Conservation (phyloP, 306 rosid genomes). For the Prinsepia uniflora region DNA sequence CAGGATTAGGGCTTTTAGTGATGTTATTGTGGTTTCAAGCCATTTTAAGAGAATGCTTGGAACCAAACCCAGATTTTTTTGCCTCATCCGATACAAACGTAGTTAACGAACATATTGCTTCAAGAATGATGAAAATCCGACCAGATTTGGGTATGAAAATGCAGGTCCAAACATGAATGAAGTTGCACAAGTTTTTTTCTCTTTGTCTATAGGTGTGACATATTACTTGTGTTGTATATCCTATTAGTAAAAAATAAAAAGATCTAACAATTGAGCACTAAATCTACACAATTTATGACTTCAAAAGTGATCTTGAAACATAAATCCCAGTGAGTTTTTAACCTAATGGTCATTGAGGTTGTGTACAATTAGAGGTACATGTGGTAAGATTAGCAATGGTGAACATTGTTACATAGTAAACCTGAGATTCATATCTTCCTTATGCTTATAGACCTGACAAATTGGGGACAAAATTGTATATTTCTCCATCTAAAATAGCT, state of each 20-base stretch:
- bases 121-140: conserved; percentile 38
- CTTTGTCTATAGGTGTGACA: conserved; percentile 26
- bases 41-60: conserved; percentile 38
- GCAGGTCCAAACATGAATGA: conserved; percentile 22
- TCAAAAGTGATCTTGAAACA: neutral
- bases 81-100: conserved; percentile 21
- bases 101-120: conserved; percentile 32
- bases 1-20: conserved; percentile 52
- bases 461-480: neutral
- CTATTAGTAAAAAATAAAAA: neutral
- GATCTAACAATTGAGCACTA: neutral
- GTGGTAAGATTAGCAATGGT: neutral
- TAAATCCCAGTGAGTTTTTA: conserved; percentile 1
- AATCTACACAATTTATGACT: neutral
- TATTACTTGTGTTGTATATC: conserved; percentile 5
- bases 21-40: conserved; percentile 44
- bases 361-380: neutral
- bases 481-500: neutral
- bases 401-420: conserved; percentile 4
- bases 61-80: neutral
- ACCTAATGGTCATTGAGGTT: neutral
- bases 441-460: neutral
- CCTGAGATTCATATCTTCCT: conserved; percentile 1
- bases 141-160: conserved; percentile 30
- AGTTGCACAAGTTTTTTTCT: conserved; percentile 52